Evolutionary conservation across 805 yeast species (phyloP).

Genomic region (Wickerhamomyces queroliae): DNA sequence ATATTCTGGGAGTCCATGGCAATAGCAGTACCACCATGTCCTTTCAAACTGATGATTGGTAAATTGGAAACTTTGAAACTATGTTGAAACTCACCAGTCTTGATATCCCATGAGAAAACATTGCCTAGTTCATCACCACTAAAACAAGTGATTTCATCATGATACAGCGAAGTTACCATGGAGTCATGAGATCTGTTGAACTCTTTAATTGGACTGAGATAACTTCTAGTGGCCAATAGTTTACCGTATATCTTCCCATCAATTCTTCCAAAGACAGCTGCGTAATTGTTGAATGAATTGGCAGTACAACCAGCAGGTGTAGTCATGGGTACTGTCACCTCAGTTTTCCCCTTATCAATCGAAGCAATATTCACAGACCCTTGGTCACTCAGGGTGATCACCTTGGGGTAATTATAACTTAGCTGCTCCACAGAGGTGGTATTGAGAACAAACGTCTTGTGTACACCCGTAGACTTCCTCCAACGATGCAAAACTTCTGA

Average conservation of each 20-base stretch:
- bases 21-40: conserved; percentile 4
- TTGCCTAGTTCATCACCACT: conserved; percentile 18
- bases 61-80: conserved; percentile 4
- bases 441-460: conserved; percentile 5
- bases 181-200: conserved; percentile 7
- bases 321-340: conserved; percentile 14
- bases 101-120: conserved; percentile 13
- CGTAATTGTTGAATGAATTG: conserved; percentile 7
- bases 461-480: conserved; percentile 11
- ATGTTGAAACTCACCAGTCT: conserved; percentile 4
- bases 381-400: conserved; percentile 11
- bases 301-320: conserved; percentile 14
- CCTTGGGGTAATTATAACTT: conserved; percentile 13
- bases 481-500: conserved; percentile 16
- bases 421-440: conserved; percentile 6
- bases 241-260: conserved; percentile 15
- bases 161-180: conserved; percentile 11
- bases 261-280: conserved; percentile 14
- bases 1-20: conserved; percentile 5
- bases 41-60: conserved; percentile 8
- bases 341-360: conserved; percentile 10
- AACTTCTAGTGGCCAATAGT: conserved; percentile 10
- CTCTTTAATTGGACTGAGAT: conserved; percentile 6
- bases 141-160: conserved; percentile 12
- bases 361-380: conserved; percentile 12